Evolutionary conservation across 2,329 filamentous ascomycete species (phyloP).

Genomic region (Tetracladium maxilliforme): DNA sequence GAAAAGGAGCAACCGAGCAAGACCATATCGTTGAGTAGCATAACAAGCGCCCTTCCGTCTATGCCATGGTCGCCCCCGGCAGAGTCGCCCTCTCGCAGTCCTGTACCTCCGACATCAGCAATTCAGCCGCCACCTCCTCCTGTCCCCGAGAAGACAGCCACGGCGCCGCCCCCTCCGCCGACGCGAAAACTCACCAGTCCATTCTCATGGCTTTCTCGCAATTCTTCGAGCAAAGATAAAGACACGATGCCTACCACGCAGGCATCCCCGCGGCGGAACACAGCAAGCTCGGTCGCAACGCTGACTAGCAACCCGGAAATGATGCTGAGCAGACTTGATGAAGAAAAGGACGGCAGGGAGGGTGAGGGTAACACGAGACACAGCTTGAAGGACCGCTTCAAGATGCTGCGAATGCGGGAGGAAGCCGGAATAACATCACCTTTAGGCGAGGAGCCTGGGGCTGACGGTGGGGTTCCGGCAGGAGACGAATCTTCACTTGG

Average conservation of each 20-base stretch:
- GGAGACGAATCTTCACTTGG: neutral
- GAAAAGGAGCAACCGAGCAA: slow-evolving; percentile 2
- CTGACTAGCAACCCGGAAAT: slow-evolving; percentile 69
- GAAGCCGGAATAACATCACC: slow-evolving; percentile 43
- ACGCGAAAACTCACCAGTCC: slow-evolving; percentile 69
- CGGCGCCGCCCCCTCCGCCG: slow-evolving; percentile 14
- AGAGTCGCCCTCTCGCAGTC: slow-evolving; percentile 6
- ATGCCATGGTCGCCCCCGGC: slow-evolving; percentile 56
- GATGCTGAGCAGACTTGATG: slow-evolving; percentile 62
- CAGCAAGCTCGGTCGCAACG: slow-evolving; percentile 66
- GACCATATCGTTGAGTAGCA: slow-evolving; percentile 17
- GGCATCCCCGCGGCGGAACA: slow-evolving; percentile 48
- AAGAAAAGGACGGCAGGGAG: slow-evolving; percentile 39
- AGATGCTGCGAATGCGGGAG: slow-evolving; percentile 59
- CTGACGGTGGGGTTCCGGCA: slow-evolving; percentile 11
- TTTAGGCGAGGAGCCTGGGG: slow-evolving; percentile 34
- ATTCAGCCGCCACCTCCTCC: slow-evolving; percentile 7
- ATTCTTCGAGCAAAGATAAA: slow-evolving; percentile 41
- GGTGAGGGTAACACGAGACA: slow-evolving; percentile 25
- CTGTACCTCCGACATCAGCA: slow-evolving; percentile 4
- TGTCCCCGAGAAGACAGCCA: slow-evolving; percentile 7
- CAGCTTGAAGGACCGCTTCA: slow-evolving; percentile 67
- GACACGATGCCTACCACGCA: slow-evolving; percentile 21
- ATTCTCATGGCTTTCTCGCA: slow-evolving; percentile 74
- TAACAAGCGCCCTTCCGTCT: slow-evolving; percentile 44